These are phyloP conservation scores for Suillus subalutaceus DNA, from an alignment of 768 basidiomycete species.

Conservation along the genomic window DNA sequence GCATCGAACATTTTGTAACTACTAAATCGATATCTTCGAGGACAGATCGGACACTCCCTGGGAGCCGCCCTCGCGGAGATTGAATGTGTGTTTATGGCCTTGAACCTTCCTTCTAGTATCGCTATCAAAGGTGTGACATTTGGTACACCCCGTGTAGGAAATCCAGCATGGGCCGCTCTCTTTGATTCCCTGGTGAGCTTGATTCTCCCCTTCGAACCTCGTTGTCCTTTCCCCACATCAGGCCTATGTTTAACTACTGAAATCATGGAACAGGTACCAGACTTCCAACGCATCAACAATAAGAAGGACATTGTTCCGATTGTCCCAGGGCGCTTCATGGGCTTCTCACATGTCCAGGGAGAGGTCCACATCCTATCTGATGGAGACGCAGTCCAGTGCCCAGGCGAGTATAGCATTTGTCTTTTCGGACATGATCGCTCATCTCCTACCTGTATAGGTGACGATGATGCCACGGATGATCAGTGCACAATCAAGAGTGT, in stretches of 20 bases:
- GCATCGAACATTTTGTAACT: slow-evolving; percentile 16
- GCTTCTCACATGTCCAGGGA: slow-evolving; percentile 43
- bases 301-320: slow-evolving; percentile 52
- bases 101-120: slow-evolving; percentile 47
- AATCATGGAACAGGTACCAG: slow-evolving; percentile 17
- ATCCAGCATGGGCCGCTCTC: slow-evolving; percentile 29
- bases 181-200: slow-evolving; percentile 29
- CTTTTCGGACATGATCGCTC: background rate
- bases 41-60: slow-evolving; percentile 50
- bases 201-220: background rate
- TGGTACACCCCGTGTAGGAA: slow-evolving; percentile 33
- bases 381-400: slow-evolving; percentile 41
- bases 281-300: slow-evolving; percentile 33
- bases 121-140: slow-evolving; percentile 35
- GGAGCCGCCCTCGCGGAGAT: slow-evolving; percentile 57
- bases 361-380: slow-evolving; percentile 48
- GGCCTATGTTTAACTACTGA: background rate
- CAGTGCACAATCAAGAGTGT: slow-evolving; percentile 59
- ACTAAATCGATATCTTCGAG: background rate
- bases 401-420: slow-evolving; percentile 29
- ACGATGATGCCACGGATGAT: slow-evolving; percentile 56
- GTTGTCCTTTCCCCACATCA: background rate
- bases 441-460: slow-evolving; percentile 31
- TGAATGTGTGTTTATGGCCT: slow-evolving; percentile 47
- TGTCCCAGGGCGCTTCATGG: slow-evolving; percentile 52